Percentiles rank a stretch among this genome's conserved stretches.
These are phyloP conservation scores for Pelargonium nanum DNA, from an alignment of 345 rosid genomes.

Conservation along the genomic window DNA sequence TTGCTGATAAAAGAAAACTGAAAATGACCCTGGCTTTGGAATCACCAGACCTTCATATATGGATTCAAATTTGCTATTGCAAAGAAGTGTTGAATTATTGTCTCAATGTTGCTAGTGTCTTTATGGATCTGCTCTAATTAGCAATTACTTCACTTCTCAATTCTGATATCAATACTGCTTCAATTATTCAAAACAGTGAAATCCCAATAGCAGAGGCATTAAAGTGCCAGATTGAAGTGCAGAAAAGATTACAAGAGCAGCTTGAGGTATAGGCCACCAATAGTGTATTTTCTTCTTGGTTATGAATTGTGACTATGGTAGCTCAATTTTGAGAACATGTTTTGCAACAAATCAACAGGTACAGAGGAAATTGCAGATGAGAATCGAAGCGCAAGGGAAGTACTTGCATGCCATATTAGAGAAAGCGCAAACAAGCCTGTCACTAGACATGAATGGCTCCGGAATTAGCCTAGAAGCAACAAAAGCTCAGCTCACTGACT, in stretches of 20 bases:
- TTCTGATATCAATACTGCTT: neutral
- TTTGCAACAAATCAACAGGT: slow-evolving; percentile 29
- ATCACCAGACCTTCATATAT: no score
- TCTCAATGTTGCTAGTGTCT: no score
- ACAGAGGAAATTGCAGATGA: slow-evolving; percentile 58
- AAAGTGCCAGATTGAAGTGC: slow-evolving; percentile 46
- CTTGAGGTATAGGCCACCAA: no score
- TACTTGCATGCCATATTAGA: slow-evolving; percentile 64
- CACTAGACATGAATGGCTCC: slow-evolving; percentile 15
- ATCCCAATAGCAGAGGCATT: slow-evolving; percentile 36
- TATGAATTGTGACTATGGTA: neutral
- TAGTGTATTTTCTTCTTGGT: neutral
- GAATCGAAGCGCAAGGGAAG: slow-evolving; percentile 83
- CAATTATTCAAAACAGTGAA: slow-evolving; percentile 24
- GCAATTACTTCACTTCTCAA: neutral
- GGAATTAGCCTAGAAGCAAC: slow-evolving; percentile 19
- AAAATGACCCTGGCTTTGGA: no score
- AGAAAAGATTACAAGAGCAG: slow-evolving; percentile 47
- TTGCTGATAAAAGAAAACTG: no score
- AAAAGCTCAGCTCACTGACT: slow-evolving; percentile 28
- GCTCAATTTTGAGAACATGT: neutral
- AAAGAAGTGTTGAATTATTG: no score
- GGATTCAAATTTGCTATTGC: no score
- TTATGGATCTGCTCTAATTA: neutral
- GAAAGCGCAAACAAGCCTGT: slow-evolving; percentile 58